Evolutionary conservation across 345 rosid species (phyloP).

Genomic region (Citrus sp.): DNA sequence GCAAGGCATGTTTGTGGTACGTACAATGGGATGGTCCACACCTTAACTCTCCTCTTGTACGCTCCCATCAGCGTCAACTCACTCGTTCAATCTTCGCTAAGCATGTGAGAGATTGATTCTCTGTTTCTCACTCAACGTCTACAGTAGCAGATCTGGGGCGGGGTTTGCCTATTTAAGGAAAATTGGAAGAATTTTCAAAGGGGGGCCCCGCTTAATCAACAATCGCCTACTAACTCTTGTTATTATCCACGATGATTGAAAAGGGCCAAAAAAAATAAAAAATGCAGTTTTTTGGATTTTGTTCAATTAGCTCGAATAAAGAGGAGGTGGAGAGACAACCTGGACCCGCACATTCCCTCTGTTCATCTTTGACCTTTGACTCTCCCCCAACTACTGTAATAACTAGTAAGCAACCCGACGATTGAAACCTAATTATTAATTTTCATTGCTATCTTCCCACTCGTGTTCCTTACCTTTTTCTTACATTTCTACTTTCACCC

Average conservation of each 20-base stretch:
- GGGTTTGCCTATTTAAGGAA: background rate
- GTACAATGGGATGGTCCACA: background rate
- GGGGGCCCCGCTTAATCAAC: slow-evolving; percentile 15
- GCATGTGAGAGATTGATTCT: slow-evolving; percentile 10
- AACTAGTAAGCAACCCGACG: slow-evolving; percentile 9
- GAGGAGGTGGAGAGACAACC: slow-evolving; percentile 43
- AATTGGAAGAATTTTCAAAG: background rate
- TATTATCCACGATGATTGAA: slow-evolving; percentile 16
- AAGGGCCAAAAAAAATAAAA: background rate
- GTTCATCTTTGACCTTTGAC: slow-evolving; percentile 63
- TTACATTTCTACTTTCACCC: background rate
- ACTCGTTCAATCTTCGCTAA: background rate
- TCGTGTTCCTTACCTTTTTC: background rate
- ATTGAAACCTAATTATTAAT: slow-evolving; percentile 22
- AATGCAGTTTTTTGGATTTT: background rate
- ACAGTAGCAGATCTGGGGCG: background rate
- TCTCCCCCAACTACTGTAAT: slow-evolving; percentile 4
- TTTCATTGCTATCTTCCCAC: background rate
- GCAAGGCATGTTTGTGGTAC: no score
- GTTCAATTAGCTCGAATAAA: slow-evolving; percentile 15
- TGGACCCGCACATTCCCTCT: slow-evolving; percentile 53
- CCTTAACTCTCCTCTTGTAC: background rate
- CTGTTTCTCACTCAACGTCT: slow-evolving; percentile 10
- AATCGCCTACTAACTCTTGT: slow-evolving; percentile 2
- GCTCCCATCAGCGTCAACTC: background rate